phyloP scores from a whole-genome alignment of 2,329 filamentous ascomycete species.

The Xylaria sp. region DNA sequence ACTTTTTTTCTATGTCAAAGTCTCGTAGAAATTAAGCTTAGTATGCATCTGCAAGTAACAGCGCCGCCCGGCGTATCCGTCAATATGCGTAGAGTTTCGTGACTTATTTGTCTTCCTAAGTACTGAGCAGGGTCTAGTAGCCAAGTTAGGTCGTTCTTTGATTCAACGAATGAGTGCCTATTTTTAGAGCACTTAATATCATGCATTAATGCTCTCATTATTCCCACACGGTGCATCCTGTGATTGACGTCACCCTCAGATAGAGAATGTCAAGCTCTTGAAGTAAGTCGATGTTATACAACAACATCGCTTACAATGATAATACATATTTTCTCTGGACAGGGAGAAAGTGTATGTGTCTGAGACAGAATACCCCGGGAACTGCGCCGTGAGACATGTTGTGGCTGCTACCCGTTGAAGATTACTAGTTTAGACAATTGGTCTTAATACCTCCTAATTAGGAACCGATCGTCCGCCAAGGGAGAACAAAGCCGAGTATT shows the following conservation, averaged over 20 bases:
- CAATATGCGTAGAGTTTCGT: conserved; percentile 4
- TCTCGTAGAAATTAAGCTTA: not conserved
- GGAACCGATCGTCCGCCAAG: conserved; percentile 5
- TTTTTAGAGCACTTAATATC: not conserved
- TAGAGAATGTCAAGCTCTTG: conserved; percentile 2
- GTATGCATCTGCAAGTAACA: conserved; percentile 22
- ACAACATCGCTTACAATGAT: not conserved
- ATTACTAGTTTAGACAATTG: not conserved
- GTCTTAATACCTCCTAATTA: not conserved
- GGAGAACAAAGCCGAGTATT: not conserved
- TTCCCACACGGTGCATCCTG: not conserved
- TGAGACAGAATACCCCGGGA: not conserved
- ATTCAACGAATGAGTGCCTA: conserved; percentile 1
- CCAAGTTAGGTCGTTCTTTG: not conserved
- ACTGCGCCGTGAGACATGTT: no score
- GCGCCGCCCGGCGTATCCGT: conserved; percentile 19
- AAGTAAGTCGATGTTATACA: not conserved
- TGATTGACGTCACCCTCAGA: conserved; percentile 15
- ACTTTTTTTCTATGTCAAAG: not conserved
- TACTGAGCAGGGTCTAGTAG: no score
- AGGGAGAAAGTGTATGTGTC: not conserved
- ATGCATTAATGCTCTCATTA: not conserved
- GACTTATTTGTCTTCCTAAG: conserved; percentile 8
- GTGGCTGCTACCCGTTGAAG: not conserved
- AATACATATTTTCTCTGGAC: not conserved